These are phyloP conservation scores for Pyrus betulifolia DNA, from an alignment of 306 rosid genomes.

Conservation along the genomic window DNA sequence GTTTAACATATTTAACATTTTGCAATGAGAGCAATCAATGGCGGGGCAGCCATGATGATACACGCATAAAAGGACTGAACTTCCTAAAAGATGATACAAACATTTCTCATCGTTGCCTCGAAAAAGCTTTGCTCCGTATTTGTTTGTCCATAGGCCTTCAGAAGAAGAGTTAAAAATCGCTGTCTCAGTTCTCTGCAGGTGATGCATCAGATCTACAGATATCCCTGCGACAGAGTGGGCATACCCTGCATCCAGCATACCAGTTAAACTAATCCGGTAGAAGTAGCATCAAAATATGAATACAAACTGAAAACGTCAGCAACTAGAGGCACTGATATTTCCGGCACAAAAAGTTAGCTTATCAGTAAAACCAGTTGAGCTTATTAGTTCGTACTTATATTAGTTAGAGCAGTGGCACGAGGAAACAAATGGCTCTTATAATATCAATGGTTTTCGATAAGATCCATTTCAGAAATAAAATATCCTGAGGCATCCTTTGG, in stretches of 20 bases:
- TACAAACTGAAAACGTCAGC: not conserved
- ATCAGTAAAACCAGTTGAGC: not conserved
- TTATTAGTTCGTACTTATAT: not conserved
- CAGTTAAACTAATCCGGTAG: constrained; percentile 7
- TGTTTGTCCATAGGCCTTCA: not conserved
- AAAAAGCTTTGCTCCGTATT: constrained; percentile 13
- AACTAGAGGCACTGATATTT: not conserved
- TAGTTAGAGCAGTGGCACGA: not conserved
- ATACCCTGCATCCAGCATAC: constrained; percentile 63
- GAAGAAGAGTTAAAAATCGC: constrained; percentile 10
- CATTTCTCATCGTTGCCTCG: not conserved
- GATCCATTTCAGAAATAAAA: not conserved
- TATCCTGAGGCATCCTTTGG: not conserved
- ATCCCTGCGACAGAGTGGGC: constrained; percentile 93
- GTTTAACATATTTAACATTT: constrained; percentile 9
- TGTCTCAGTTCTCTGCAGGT: constrained; percentile 38
- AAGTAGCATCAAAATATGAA: constrained; percentile 1
- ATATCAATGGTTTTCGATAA: not conserved
- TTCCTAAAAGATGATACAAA: constrained; percentile 16
- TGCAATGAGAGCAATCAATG: constrained; percentile 25
- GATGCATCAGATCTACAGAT: constrained; percentile 57
- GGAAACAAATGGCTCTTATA: not conserved
- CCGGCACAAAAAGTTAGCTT: not conserved
- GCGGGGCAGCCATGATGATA: constrained; percentile 23
- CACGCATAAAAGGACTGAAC: constrained; percentile 37